A percentile compares a stretch with the other conserved stretches of the same genome.
These are phyloP conservation scores for Linum tenue DNA, from an alignment of 345 rosid species.

Conservation along the genomic window DNA sequence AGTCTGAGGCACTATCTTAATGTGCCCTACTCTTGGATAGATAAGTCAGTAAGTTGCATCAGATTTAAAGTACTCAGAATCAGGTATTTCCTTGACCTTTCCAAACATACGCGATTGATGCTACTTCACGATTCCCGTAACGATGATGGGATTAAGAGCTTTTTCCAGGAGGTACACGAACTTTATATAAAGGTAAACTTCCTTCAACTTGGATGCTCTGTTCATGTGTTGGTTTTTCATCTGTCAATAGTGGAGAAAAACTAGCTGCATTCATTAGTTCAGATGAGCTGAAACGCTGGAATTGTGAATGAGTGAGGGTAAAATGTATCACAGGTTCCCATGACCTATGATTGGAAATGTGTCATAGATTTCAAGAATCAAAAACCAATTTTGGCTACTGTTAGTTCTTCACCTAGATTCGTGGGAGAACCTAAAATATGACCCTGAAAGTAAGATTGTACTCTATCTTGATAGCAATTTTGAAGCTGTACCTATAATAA, in stretches of 20 bases:
- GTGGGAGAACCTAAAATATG: neutral
- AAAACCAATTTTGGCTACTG: no score
- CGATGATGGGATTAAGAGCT: constrained; percentile 96
- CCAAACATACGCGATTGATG: constrained; percentile 82
- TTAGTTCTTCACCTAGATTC: neutral
- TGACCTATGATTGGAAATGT: no score
- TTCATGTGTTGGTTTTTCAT: neutral
- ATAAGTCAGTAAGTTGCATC: neutral
- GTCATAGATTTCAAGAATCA: no score
- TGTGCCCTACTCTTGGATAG: neutral
- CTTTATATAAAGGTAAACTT: constrained; percentile 54
- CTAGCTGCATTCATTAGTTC: no score
- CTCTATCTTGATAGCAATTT: neutral
- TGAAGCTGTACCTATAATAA: neutral
- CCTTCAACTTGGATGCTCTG: neutral
- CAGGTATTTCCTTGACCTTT: constrained; percentile 8
- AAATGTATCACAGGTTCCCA: no score
- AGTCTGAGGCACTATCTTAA: no score
- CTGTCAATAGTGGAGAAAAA: neutral
- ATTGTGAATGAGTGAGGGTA: no score
- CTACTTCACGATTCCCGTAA: constrained; percentile 79
- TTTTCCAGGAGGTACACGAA: constrained; percentile 80
- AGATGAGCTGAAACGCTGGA: no score
- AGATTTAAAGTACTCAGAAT: neutral
- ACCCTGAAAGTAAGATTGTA: neutral